Evolutionary conservation across 2,329 filamentous ascomycete genomes (phyloP).

Genomic region (Trichoderma koningii): DNA sequence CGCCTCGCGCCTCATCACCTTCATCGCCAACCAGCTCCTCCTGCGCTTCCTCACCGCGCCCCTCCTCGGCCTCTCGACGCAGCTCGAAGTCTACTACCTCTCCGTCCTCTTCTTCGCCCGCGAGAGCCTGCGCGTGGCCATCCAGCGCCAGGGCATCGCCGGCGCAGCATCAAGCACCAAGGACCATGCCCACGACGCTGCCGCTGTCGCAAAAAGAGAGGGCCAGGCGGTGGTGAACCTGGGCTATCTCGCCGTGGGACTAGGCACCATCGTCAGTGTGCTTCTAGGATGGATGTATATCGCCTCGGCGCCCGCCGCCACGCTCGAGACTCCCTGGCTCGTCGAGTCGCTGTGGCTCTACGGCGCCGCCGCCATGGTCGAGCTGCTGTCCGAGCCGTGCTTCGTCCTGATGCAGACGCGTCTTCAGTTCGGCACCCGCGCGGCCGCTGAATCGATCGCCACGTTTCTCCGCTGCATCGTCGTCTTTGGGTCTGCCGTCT

Average conservation of each 20-base stretch:
- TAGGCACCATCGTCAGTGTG: conserved; percentile 67
- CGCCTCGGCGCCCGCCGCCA: conserved; percentile 49
- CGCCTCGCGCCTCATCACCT: conserved; percentile 83
- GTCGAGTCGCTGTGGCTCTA: conserved; percentile 55
- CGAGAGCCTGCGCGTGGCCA: conserved; percentile 86
- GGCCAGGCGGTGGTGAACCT: conserved; percentile 84
- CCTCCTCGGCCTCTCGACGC: conserved; percentile 80
- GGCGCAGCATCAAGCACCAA: conserved; percentile 15
- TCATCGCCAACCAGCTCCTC: conserved; percentile 87
- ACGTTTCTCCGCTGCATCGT: conserved; percentile 75
- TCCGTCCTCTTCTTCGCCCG: conserved; percentile 93
- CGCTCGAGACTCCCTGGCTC: conserved; percentile 65
- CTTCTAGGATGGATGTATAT: conserved; percentile 70
- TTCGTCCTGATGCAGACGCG: conserved; percentile 86
- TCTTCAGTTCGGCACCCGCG: conserved; percentile 77
- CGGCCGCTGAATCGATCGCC: conserved; percentile 78
- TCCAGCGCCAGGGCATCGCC: conserved; percentile 68
- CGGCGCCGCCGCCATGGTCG: conserved; percentile 62
- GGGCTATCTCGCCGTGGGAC: conserved; percentile 73
- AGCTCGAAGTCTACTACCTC: conserved; percentile 90
- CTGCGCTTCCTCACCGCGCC: conserved; percentile 85
- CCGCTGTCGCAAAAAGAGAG: conserved; percentile 37
- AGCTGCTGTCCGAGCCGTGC: conserved; percentile 82
- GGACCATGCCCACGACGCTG: conserved; percentile 26
- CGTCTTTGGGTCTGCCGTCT: conserved; percentile 71